These are phyloP conservation scores for Pyrenula massariospora DNA, from an alignment of 495 filamentous ascomycete species.

Conservation along the genomic window DNA sequence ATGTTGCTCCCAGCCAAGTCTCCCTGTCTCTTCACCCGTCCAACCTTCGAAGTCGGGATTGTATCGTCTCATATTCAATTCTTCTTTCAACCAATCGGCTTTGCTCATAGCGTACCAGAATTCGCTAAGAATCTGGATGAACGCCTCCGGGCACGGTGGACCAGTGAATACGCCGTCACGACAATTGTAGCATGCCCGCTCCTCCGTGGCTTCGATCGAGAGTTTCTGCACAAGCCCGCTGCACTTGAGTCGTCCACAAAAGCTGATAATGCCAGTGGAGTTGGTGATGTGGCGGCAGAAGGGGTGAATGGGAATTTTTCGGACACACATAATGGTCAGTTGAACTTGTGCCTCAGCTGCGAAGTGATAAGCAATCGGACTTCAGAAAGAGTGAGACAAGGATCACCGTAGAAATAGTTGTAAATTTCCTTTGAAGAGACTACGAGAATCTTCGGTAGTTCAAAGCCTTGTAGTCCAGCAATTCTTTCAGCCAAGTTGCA, in stretches of 20 bases:
- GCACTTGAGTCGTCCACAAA: not conserved
- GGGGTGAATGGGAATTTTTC: conserved; percentile 3
- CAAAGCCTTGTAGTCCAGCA: too few relatives aligned
- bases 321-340: not conserved
- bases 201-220: not conserved
- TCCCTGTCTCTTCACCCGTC: not conserved
- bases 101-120: not conserved
- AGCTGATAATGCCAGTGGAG: not conserved
- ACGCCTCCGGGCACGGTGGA: not conserved
- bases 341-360: too few relatives aligned
- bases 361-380: too few relatives aligned
- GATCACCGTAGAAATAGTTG: too few relatives aligned
- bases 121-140: not conserved
- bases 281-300: conserved; percentile 2
- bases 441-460: too few relatives aligned
- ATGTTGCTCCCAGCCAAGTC: not conserved
- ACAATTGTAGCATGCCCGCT: not conserved
- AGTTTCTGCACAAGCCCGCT: not conserved
- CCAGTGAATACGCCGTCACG: not conserved
- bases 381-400: too few relatives aligned
- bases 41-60: not conserved
- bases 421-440: too few relatives aligned
- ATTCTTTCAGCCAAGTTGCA: too few relatives aligned
- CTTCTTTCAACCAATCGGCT: not conserved
- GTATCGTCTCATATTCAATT: not conserved